Conservation (phyloP, 2,329 filamentous ascomycete species). For the Chrysoporthe cubensis region DNA sequence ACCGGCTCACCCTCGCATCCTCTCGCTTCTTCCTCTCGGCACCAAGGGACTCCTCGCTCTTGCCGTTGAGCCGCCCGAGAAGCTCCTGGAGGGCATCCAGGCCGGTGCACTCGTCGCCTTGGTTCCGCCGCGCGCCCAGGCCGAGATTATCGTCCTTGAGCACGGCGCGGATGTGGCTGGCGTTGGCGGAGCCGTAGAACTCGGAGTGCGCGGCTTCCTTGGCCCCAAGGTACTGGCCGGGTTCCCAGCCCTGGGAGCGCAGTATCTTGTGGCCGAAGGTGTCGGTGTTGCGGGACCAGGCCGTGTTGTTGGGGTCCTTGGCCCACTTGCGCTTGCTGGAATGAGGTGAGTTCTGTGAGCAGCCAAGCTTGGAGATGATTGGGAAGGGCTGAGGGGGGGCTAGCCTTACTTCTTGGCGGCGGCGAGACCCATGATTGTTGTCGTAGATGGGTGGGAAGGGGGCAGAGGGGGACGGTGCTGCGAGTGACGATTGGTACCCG, state of each 20-base stretch:
- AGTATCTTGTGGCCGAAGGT: constrained; percentile 91
- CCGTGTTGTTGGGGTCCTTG: constrained; percentile 92
- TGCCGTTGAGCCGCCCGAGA: constrained; percentile 87
- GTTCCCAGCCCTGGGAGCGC: constrained; percentile 85
- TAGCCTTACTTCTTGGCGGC: constrained; percentile 65
- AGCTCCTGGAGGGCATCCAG: constrained; percentile 86
- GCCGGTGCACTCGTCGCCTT: constrained; percentile 79
- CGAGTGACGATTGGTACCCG: neutral
- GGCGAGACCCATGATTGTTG: constrained; percentile 66
- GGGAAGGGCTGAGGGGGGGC: too few relatives aligned
- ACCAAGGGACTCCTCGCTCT: constrained; percentile 72
- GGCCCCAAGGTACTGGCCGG: constrained; percentile 81
- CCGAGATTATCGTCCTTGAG: constrained; percentile 92
- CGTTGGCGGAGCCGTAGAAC: constrained; percentile 78
- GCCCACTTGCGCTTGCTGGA: constrained; percentile 69
- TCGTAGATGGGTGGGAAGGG: neutral
- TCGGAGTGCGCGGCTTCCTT: constrained; percentile 74
- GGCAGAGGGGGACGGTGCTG: neutral
- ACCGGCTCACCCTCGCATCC: constrained; percentile 72
- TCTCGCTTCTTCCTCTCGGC: constrained; percentile 70
- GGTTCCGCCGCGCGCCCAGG: constrained; percentile 78
- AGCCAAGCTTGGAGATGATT: neutral
- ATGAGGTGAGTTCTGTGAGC: constrained; percentile 8
- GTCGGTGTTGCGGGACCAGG: constrained; percentile 81
- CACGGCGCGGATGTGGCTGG: constrained; percentile 81